phyloP scores from a whole-genome alignment of 495 filamentous ascomycete genomes.

The Hypoxylon cercidicola region DNA sequence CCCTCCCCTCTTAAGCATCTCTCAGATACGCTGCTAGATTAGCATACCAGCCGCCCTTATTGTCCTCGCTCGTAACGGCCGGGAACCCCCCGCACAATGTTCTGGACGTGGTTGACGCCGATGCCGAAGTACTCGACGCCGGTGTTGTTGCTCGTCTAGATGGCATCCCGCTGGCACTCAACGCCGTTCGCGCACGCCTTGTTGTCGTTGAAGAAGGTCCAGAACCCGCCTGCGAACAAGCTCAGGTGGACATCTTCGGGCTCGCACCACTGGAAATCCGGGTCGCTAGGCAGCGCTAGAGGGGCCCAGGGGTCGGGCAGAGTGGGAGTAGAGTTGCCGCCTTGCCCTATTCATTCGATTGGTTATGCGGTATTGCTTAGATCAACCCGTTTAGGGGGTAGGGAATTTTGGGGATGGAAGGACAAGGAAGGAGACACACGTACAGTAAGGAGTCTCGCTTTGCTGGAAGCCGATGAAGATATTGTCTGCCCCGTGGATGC shows the following conservation, averaged over 20 bases:
- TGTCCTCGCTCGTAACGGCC: conserved; percentile 48
- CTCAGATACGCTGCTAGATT: conserved; percentile 52
- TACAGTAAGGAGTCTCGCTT: conserved; percentile 59
- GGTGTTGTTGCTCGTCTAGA: conserved; percentile 44
- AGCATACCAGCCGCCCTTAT: conserved; percentile 59
- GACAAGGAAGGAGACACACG: no score
- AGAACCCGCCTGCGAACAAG: conserved; percentile 58
- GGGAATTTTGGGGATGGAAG: no score
- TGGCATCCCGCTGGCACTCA: conserved; percentile 55
- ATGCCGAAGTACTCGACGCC: conserved; percentile 1
- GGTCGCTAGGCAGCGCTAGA: conserved; percentile 50
- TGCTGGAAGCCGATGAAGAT: conserved; percentile 58
- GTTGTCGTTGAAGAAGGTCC: conserved; percentile 60
- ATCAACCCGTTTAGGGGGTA: background rate
- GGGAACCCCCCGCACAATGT: conserved; percentile 38
- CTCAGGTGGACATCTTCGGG: conserved; percentile 45
- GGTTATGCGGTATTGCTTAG: background rate
- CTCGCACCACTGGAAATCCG: conserved; percentile 58
- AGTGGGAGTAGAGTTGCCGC: conserved; percentile 52
- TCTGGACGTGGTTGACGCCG: conserved; percentile 10
- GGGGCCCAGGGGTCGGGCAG: conserved; percentile 58
- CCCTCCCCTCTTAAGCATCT: background rate
- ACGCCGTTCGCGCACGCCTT: conserved; percentile 45
- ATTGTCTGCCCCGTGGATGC: conserved; percentile 58
- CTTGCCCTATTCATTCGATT: conserved; percentile 31